These are phyloP conservation scores for Ophiostoma sp. DNA, from an alignment of 2,329 filamentous ascomycete species.

Conservation along the genomic window DNA sequence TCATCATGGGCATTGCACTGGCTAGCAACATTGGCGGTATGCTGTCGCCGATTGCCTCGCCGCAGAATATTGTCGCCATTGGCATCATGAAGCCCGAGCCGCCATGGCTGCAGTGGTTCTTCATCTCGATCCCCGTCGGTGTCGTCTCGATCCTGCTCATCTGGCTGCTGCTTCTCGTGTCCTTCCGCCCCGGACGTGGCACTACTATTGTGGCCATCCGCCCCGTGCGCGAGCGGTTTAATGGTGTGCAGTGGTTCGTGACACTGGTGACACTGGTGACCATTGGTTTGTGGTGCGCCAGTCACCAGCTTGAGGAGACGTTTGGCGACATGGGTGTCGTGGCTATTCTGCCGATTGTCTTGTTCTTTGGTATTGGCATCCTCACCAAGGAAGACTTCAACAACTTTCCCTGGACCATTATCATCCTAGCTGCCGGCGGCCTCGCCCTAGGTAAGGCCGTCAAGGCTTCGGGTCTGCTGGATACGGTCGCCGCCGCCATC, in stretches of 20 bases:
- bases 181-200: constrained; percentile 81
- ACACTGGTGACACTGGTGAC: constrained; percentile 77
- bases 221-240: constrained; percentile 83
- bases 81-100: constrained; percentile 92
- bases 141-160: constrained; percentile 84
- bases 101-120: constrained; percentile 96
- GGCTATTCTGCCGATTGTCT: constrained; percentile 89
- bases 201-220: constrained; percentile 91
- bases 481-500: constrained; percentile 80
- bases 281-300: constrained; percentile 89
- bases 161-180: constrained; percentile 80
- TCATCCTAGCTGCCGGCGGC: constrained; percentile 93
- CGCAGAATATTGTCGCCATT: constrained; percentile 94
- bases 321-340: constrained; percentile 99
- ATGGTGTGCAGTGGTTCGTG: constrained; percentile 90
- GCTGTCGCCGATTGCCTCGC: constrained; percentile 93
- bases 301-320: constrained; percentile 79
- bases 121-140: constrained; percentile 89
- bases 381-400: constrained; percentile 99
- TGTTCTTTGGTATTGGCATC: constrained; percentile 96
- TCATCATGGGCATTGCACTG: constrained; percentile 92
- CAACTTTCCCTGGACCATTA: constrained; percentile 99
- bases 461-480: constrained; percentile 85
- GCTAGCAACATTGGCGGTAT: constrained; percentile 96
- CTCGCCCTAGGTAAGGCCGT: constrained; percentile 92